Percentiles rank a stretch among this genome's conserved stretches.
phyloP scores from a whole-genome alignment of 2,329 filamentous ascomycete genomes.

The Aspergillus sp. region DNA sequence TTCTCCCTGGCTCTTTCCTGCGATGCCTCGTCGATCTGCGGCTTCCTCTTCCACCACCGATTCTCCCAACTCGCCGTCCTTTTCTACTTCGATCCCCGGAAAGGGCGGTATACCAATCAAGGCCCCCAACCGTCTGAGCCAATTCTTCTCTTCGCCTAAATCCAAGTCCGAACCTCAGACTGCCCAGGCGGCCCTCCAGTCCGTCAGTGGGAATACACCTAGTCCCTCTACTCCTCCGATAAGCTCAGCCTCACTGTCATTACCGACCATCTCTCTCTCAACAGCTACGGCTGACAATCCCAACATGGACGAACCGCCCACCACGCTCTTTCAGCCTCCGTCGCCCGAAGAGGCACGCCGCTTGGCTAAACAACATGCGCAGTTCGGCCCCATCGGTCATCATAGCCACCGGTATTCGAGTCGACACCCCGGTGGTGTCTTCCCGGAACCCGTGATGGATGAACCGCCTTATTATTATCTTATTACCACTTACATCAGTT shows the following conservation, averaged over 20 bases:
- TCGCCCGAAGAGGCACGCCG: constrained; percentile 73
- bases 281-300: constrained; percentile 72
- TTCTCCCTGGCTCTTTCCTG: constrained; percentile 26
- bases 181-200: constrained; percentile 56
- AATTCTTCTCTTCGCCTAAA: constrained; percentile 77
- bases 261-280: constrained; percentile 88
- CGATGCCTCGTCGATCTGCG: constrained; percentile 58
- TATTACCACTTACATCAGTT: constrained; percentile 96
- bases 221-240: constrained; percentile 54
- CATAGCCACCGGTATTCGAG: constrained; percentile 82
- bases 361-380: constrained; percentile 71
- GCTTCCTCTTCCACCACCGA: constrained; percentile 50
- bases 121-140: constrained; percentile 63
- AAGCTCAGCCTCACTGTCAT: constrained; percentile 64
- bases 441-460: constrained; percentile 80
- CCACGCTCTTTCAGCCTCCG: constrained; percentile 80
- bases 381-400: constrained; percentile 81
- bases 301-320: constrained; percentile 64
- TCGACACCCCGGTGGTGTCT: constrained; percentile 71
- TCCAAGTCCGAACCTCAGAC: constrained; percentile 53
- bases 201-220: constrained; percentile 51
- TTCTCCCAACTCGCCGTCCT: constrained; percentile 43
- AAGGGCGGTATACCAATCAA: constrained; percentile 47
- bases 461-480: constrained; percentile 96
- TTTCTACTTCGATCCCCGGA: constrained; percentile 48